phyloP scores from a whole-genome alignment of 805 yeast genomes.

The Pichia cabralensis region DNA sequence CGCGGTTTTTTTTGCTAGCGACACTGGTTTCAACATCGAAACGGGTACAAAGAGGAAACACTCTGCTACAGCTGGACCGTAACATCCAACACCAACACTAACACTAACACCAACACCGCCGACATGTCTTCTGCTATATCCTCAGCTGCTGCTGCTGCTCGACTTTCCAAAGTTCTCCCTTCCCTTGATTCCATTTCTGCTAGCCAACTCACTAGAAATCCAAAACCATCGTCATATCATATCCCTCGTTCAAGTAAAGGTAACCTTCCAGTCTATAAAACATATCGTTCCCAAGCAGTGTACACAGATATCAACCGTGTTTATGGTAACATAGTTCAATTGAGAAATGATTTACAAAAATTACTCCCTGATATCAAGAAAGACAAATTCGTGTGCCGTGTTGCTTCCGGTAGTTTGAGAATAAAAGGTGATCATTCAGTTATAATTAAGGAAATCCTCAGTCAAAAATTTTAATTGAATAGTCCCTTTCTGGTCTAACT shows the following conservation, averaged over 20 bases:
- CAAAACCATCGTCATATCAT: constrained; percentile 31
- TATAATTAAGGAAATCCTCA: constrained; percentile 28
- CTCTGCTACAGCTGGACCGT: no score
- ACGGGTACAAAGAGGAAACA: no score
- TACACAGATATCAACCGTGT: constrained; percentile 68
- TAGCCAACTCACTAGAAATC: constrained; percentile 20
- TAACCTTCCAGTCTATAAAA: constrained; percentile 74
- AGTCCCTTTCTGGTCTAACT: no score
- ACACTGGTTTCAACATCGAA: no score
- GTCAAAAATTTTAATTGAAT: constrained; percentile 22
- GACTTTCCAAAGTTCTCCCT: constrained; percentile 19
- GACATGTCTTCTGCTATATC: background rate
- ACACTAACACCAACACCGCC: no score
- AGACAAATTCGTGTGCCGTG: constrained; percentile 34
- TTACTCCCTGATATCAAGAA: constrained; percentile 38
- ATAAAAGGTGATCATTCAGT: constrained; percentile 38
- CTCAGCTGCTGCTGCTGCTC: constrained; percentile 5
- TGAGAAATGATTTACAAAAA: constrained; percentile 55
- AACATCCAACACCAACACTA: no score
- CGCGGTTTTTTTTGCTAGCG: no score
- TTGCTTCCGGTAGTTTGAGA: constrained; percentile 42
- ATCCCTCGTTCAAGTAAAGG: constrained; percentile 48
- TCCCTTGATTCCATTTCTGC: constrained; percentile 15
- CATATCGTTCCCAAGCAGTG: constrained; percentile 48
- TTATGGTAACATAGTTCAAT: constrained; percentile 53